These are phyloP conservation scores for Fusarium circinatum DNA, from an alignment of 2,329 filamentous ascomycete species.

Conservation along the genomic window DNA sequence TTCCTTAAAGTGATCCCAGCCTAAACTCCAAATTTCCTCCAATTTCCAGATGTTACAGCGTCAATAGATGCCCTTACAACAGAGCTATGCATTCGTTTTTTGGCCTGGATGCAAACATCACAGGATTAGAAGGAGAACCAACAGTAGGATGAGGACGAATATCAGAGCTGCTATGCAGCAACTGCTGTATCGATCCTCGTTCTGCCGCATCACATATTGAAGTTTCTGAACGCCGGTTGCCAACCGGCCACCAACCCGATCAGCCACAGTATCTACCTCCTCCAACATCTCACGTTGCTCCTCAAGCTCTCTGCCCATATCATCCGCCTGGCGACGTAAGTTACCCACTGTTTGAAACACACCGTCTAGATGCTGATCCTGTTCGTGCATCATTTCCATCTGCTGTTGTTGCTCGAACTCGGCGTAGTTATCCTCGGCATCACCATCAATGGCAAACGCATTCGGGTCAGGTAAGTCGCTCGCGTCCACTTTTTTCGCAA, in stretches of 20 bases:
- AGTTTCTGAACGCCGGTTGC: constrained; percentile 89
- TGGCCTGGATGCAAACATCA: constrained; percentile 45
- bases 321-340: constrained; percentile 87
- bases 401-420: constrained; percentile 94
- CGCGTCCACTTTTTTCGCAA: constrained; percentile 68
- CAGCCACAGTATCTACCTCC: constrained; percentile 83
- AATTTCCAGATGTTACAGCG: constrained; percentile 10
- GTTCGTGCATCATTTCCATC: constrained; percentile 89
- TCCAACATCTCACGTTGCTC: constrained; percentile 93
- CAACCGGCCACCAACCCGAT: constrained; percentile 86
- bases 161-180: constrained; percentile 93
- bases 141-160: constrained; percentile 84
- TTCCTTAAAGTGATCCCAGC: constrained; percentile 24
- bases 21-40: constrained; percentile 42
- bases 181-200: constrained; percentile 88
- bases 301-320: constrained; percentile 96
- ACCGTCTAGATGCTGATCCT: constrained; percentile 91
- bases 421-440: constrained; percentile 68
- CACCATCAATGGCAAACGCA: constrained; percentile 64
- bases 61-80: constrained; percentile 24
- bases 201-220: constrained; percentile 83
- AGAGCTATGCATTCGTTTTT: not conserved
- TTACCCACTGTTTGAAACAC: constrained; percentile 95
- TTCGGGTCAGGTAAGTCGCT: constrained; percentile 64
- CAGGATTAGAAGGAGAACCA: constrained; percentile 79